These are phyloP conservation scores for Trametes punicea DNA, from an alignment of 768 basidiomycete genomes.

Conservation along the genomic window DNA sequence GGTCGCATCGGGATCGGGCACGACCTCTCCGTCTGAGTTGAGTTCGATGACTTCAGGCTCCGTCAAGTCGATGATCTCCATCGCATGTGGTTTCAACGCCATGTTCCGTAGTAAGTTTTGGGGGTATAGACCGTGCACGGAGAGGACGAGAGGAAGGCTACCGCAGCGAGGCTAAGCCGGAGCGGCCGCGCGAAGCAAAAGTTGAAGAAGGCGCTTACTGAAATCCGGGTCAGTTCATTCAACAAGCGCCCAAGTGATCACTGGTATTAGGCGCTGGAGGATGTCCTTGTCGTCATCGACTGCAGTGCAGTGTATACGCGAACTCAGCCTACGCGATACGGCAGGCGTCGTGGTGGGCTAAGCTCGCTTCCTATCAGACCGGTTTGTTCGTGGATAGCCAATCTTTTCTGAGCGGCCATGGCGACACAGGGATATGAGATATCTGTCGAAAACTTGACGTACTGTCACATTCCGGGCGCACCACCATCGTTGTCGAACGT, in stretches of 20 bases:
- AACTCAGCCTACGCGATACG: too few species aligned
- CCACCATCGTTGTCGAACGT: constrained; percentile 62
- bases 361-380: too few species aligned
- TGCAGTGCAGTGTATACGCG: too few species aligned
- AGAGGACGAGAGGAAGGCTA: not conserved
- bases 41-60: constrained; percentile 22
- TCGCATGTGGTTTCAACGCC: not conserved
- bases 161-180: not conserved
- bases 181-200: constrained; percentile 7
- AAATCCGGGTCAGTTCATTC: not conserved
- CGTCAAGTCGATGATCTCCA: constrained; percentile 28
- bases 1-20: not conserved
- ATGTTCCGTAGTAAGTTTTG: not conserved
- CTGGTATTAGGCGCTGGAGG: too few species aligned
- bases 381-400: too few species aligned
- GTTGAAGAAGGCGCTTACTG: constrained; percentile 9
- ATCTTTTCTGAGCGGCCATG: constrained; percentile 1
- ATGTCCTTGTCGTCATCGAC: too few species aligned
- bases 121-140: not conserved
- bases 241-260: too few species aligned
- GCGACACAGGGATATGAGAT: constrained; percentile 34
- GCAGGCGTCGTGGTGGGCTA: too few species aligned
- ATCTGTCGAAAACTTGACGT: constrained; percentile 48
- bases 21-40: constrained; percentile 22
- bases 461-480: constrained; percentile 42